phyloP scores from a whole-genome alignment of 2,329 filamentous ascomycete genomes.

The Rhinocladiella mackenziei region DNA sequence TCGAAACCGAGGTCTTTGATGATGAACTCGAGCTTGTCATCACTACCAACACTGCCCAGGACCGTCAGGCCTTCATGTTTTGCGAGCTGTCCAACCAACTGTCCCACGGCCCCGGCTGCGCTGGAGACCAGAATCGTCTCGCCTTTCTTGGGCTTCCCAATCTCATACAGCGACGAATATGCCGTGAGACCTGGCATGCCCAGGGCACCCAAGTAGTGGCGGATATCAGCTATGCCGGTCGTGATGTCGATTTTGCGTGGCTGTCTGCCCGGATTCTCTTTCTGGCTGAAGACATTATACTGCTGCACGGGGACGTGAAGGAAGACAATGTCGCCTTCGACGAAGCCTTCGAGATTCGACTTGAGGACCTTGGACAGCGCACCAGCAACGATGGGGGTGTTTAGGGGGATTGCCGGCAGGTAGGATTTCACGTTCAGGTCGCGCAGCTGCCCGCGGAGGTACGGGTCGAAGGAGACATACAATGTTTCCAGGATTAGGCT shows the following conservation, averaged over 20 bases:
- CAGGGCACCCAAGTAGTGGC: slow-evolving; percentile 68
- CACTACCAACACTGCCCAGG: slow-evolving; percentile 73
- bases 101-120: slow-evolving; percentile 75
- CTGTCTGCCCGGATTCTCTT: background rate
- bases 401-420: slow-evolving; percentile 57
- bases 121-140: slow-evolving; percentile 80
- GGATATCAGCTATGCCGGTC: slow-evolving; percentile 34
- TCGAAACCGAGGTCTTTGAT: slow-evolving; percentile 66
- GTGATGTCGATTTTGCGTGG: slow-evolving; percentile 17
- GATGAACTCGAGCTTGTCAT: slow-evolving; percentile 76
- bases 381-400: slow-evolving; percentile 61
- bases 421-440: slow-evolving; percentile 63
- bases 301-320: slow-evolving; percentile 60
- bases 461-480: slow-evolving; percentile 70
- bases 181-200: slow-evolving; percentile 77
- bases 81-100: slow-evolving; percentile 76
- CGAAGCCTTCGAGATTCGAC: slow-evolving; percentile 60
- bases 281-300: slow-evolving; percentile 45
- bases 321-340: slow-evolving; percentile 62
- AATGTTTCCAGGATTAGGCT: slow-evolving; percentile 63
- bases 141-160: slow-evolving; percentile 69
- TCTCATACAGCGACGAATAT: slow-evolving; percentile 69
- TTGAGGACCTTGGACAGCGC: slow-evolving; percentile 67
- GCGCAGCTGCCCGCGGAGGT: slow-evolving; percentile 70
- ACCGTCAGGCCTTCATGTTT: slow-evolving; percentile 76